These are phyloP conservation scores for Zymoseptoria ardabiliae DNA, from an alignment of 2,329 filamentous ascomycete genomes.

Conservation along the genomic window DNA sequence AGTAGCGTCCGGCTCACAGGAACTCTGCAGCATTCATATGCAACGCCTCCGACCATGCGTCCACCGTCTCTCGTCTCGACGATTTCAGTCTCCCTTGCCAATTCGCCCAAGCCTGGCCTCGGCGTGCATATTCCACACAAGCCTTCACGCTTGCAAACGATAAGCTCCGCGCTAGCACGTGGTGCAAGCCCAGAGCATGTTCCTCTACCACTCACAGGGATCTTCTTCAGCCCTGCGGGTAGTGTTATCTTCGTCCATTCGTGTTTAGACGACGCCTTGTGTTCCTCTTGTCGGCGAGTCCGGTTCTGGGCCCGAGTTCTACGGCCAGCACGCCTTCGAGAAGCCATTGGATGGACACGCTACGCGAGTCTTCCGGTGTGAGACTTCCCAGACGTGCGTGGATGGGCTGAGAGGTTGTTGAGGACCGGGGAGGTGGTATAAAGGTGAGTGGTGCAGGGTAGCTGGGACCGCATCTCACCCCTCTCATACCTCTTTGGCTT, in stretches of 20 bases:
- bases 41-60: background rate
- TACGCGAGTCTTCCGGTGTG: background rate
- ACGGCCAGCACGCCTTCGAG: background rate
- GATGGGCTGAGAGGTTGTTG: background rate
- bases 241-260: background rate
- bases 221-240: background rate
- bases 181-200: background rate
- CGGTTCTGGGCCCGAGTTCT: background rate
- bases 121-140: background rate
- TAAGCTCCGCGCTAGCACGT: background rate
- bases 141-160: background rate
- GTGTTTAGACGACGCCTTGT: background rate
- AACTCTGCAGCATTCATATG: background rate
- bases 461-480: background rate
- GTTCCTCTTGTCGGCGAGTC: background rate
- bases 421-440: background rate
- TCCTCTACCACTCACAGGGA: background rate
- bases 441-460: background rate
- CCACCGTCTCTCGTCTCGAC: background rate
- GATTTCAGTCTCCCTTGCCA: background rate
- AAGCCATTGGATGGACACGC: background rate
- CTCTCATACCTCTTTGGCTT: background rate
- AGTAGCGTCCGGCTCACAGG: background rate
- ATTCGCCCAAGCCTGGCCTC: background rate
- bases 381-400: background rate